Conservation (phyloP, 164 flowering plant genomes). For the Magnolia officinalis region DNA sequence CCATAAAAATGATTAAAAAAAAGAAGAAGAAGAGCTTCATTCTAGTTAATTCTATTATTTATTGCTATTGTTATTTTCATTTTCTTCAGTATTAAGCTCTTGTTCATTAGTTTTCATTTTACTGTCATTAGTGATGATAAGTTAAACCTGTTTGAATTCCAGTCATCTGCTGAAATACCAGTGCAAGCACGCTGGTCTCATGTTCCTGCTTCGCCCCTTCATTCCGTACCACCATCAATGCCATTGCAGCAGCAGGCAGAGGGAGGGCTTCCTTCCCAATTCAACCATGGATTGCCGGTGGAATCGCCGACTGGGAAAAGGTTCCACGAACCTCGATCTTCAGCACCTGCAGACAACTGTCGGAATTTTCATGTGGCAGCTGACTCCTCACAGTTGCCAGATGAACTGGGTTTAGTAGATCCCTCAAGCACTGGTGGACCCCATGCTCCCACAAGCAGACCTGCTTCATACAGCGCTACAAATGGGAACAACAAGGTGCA, state of each 20-base stretch:
- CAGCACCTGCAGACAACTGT: constrained; percentile 34
- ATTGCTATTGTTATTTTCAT: background rate
- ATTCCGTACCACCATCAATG: constrained; percentile 49
- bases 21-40: background rate
- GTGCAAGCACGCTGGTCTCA: constrained; percentile 74
- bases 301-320: constrained; percentile 42
- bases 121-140: background rate
- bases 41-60: background rate
- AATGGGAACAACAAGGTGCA: constrained; percentile 20
- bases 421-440: constrained; percentile 21
- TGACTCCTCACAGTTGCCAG: constrained; percentile 46
- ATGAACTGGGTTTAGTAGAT: constrained; percentile 59
- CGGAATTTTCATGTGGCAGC: constrained; percentile 30
- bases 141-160: constrained; percentile 13
- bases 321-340: constrained; percentile 41
- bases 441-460: constrained; percentile 20
- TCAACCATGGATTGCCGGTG: constrained; percentile 38
- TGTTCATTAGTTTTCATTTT: background rate
- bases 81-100: too few species aligned
- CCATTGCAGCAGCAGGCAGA: constrained; percentile 59
- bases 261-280: constrained; percentile 40
- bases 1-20: too few species aligned
- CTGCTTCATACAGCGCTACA: constrained; percentile 18
- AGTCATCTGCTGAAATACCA: constrained; percentile 66
- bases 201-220: constrained; percentile 54